These are phyloP conservation scores for Fomitopsis betulina DNA, from an alignment of 1,284 basidiomycete species.

Conservation along the genomic window DNA sequence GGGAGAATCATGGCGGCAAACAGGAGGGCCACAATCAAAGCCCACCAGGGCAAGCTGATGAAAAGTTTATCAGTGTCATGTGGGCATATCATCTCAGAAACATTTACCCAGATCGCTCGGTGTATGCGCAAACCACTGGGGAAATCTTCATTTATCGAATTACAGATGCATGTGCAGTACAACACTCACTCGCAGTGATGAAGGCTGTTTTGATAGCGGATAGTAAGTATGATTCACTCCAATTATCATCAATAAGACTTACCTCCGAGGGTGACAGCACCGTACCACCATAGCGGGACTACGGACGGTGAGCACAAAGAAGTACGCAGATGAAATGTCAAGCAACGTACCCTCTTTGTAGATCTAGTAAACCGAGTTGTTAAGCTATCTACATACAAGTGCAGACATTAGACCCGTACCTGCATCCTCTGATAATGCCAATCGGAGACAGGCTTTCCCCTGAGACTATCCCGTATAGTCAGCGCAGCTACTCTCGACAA, in stretches of 20 bases:
- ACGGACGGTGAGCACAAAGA: constrained; percentile 26
- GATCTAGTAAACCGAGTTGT: neutral
- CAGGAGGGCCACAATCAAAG: constrained; percentile 37
- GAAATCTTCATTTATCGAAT: neutral
- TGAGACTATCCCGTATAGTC: neutral
- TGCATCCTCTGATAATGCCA: constrained; percentile 6
- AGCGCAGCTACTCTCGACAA: neutral
- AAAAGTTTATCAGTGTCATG: neutral
- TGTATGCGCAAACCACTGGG: constrained; percentile 36
- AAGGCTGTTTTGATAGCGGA: constrained; percentile 25
- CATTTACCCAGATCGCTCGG: constrained; percentile 31
- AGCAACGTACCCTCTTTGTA: constrained; percentile 31
- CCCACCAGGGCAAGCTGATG: constrained; percentile 41
- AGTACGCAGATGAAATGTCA: neutral
- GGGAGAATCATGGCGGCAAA: constrained; percentile 41
- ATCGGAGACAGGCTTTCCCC: neutral
- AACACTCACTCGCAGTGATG: constrained; percentile 26
- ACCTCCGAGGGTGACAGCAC: constrained; percentile 26
- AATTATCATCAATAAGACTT: neutral
- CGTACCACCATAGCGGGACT: constrained; percentile 46
- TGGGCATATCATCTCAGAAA: neutral
- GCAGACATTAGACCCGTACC: neutral
- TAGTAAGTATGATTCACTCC: neutral
- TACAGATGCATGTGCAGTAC: no score
- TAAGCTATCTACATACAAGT: neutral